Evolutionary conservation across 2,329 filamentous ascomycete species (phyloP).

Genomic region (Apiospora arundinis): DNA sequence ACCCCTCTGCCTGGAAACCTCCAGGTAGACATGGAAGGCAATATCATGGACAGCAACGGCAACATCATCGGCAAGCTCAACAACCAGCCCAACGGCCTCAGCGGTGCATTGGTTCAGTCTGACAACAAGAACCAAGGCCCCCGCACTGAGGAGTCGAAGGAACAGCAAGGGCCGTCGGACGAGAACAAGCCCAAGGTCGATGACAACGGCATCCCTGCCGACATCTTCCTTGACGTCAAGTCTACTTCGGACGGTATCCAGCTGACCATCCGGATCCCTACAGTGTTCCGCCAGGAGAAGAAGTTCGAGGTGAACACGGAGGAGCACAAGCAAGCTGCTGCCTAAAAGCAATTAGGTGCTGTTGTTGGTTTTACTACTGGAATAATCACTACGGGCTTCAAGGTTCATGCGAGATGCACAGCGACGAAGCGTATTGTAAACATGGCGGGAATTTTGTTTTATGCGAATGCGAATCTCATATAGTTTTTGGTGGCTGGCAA

Average conservation of each 20-base stretch:
- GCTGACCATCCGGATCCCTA: conserved; percentile 63
- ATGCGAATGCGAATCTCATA: background rate
- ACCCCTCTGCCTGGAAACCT: conserved; percentile 39
- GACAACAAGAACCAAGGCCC: conserved; percentile 21
- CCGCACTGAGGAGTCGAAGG: conserved; percentile 34
- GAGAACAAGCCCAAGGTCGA: conserved; percentile 46
- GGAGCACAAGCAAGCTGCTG: conserved; percentile 19
- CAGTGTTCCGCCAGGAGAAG: conserved; percentile 52
- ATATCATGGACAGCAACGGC: conserved; percentile 53
- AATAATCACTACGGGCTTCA: background rate
- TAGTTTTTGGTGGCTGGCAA: background rate
- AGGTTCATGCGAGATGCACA: background rate
- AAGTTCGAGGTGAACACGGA: conserved; percentile 19
- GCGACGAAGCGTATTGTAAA: background rate
- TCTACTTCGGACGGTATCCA: conserved; percentile 64
- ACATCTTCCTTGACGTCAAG: conserved; percentile 63
- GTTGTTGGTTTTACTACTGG: background rate
- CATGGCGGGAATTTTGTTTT: background rate
- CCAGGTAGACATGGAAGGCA: conserved; percentile 50
- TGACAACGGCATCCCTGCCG: conserved; percentile 51
- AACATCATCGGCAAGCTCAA: conserved; percentile 56
- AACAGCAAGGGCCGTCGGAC: conserved; percentile 43
- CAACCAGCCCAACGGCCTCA: conserved; percentile 50
- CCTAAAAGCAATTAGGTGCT: background rate
- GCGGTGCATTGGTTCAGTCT: conserved; percentile 31